Conservation (phyloP, 2,329 filamentous ascomycete genomes). For the Scedosporium apiospermum region DNA sequence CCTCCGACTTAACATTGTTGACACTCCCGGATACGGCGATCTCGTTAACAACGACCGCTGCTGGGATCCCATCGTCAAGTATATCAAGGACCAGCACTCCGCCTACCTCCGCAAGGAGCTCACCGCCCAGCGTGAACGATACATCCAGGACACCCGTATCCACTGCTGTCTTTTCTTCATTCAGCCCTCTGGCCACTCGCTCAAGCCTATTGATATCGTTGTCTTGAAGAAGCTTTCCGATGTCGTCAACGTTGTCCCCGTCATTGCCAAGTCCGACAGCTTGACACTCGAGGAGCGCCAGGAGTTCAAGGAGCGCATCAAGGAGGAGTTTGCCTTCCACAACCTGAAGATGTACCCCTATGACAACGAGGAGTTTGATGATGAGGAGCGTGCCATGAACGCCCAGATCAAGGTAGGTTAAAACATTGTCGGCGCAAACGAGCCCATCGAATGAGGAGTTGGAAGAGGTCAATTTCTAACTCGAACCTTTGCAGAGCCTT, state of each 20-base stretch:
- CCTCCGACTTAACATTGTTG: conserved; percentile 95
- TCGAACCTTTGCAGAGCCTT: conserved; percentile 48
- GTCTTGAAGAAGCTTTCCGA: conserved; percentile 99
- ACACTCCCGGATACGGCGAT: conserved; percentile 96
- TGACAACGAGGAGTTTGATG: conserved; percentile 97
- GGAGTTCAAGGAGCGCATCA: conserved; percentile 98
- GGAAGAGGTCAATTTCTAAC: neutral
- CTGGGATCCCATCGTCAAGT: conserved; percentile 99
- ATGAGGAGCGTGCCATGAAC: conserved; percentile 90
- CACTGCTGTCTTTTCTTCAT: conserved; percentile 99
- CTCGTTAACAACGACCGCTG: conserved; percentile 99
- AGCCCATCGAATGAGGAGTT: neutral
- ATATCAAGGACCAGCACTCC: conserved; percentile 99
- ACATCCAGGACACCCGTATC: conserved; percentile 98
- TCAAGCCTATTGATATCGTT: conserved; percentile 99
- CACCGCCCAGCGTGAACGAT: conserved; percentile 95
- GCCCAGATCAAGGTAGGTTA: conserved; percentile 81
- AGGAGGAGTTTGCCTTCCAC: conserved; percentile 99
- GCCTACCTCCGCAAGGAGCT: conserved; percentile 99
- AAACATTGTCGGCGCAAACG: neutral
- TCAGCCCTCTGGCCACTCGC: conserved; percentile 91
- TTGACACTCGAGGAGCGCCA: conserved; percentile 91
- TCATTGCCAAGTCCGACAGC: conserved; percentile 97
- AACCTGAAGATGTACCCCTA: conserved; percentile 99
- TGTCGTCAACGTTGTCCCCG: conserved; percentile 97